Evolutionary conservation across 805 yeast species (phyloP).

Genomic region (Hanseniaspora lachancei): DNA sequence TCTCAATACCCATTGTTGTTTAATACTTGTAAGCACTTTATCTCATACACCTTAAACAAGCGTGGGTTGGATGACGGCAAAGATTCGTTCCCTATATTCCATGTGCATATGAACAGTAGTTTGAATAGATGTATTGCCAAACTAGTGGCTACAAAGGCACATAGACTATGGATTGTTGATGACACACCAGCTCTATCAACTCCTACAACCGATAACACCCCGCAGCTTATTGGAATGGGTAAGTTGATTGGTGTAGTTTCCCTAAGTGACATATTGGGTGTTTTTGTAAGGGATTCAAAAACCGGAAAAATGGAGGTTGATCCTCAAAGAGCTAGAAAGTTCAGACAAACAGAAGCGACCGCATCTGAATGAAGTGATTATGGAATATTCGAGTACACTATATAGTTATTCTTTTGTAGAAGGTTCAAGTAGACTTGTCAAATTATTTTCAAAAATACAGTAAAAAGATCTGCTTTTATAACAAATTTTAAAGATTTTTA

Average conservation of each 20-base stretch:
- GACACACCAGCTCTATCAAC: slow-evolving; percentile 25
- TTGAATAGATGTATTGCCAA: slow-evolving; percentile 86
- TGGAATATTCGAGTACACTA: neutral
- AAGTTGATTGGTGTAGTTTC: slow-evolving; percentile 83
- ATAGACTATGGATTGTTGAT: slow-evolving; percentile 74
- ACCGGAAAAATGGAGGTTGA: slow-evolving; percentile 60
- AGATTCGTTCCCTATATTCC: slow-evolving; percentile 93
- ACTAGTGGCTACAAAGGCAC: slow-evolving; percentile 87
- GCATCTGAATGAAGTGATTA: neutral
- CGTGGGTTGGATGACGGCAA: slow-evolving; percentile 90
- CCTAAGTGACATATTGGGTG: slow-evolving; percentile 73
- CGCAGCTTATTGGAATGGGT: slow-evolving; percentile 36
- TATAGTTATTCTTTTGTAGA: too few species aligned
- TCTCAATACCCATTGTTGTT: slow-evolving; percentile 74
- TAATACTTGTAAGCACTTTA: slow-evolving; percentile 74
- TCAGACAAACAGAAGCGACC: slow-evolving; percentile 32
- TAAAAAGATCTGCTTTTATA: too few species aligned
- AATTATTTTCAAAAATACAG: too few species aligned
- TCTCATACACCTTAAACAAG: slow-evolving; percentile 69
- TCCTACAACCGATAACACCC: slow-evolving; percentile 3
- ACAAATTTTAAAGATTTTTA: too few species aligned
- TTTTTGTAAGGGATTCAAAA: slow-evolving; percentile 48
- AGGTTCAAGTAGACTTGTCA: too few species aligned
- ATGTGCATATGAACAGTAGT: slow-evolving; percentile 66
- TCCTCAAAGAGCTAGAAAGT: slow-evolving; percentile 78